Evolutionary conservation across 2,329 filamentous ascomycete genomes (phyloP), one percentile per base, ranked within the genome.

Genomic region (Trichophyton schoenleinii): DNA sequence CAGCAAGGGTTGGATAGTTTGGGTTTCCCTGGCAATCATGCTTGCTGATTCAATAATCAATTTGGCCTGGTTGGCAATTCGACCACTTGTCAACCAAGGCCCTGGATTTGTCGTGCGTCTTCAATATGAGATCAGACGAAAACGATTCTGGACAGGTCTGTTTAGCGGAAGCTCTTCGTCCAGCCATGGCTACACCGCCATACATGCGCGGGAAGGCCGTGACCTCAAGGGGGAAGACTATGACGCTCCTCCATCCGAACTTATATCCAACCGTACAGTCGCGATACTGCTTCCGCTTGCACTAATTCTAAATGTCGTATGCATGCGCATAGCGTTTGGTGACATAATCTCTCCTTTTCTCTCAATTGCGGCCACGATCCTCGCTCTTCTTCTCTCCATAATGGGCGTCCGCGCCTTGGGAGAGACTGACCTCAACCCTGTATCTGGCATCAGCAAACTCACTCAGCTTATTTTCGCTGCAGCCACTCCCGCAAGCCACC

Each of bases 1-100:
- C 8, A 96, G 90, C 71, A 96, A 97, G 75, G 94, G 92, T 44
- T 99, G 94, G 94, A 97, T 99, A 63, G 89, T 99, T 0, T 99
- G 94, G 94, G 81, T 95, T 1, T 96, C 90, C 38, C 78, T 99
- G 34, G 89, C 94, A 2, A 96, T 99, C 66, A 99, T 99, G 94
- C 80, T 99, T 28, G 89, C 89, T 22, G 94, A 99, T 73, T 90
- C 92, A 0, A 80, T 99, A 2, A 83, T 97, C 64, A 96, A 88
- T 68, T 82, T 99, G 8, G 84, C 87, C 1, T 91, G 91, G 79
- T 81, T 96, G 46, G 78, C 88, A 0, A 66, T 88, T 1, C 83
- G 83, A 2, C 87, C 89, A 0, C 64, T 87, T 0, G 71, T 87
- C 20, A 73, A 73, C 11, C 74, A 81, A 66, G 76, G 72, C 1